Conservation (phyloP, 345 rosid genomes). For the Anastatica hierochuntica region DNA sequence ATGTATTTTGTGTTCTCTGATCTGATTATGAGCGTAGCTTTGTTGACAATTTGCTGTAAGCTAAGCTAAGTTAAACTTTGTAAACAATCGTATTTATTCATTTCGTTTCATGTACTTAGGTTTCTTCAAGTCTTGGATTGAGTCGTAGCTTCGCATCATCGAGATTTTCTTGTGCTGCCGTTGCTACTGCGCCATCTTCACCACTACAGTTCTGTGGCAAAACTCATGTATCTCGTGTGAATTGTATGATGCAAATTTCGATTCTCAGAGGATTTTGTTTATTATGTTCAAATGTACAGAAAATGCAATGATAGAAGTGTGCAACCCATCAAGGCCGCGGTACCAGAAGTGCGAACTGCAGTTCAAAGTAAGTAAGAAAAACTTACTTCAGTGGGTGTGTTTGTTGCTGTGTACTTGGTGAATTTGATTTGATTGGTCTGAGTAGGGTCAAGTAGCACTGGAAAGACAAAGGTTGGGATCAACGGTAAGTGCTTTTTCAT, state of each 20-base stretch:
- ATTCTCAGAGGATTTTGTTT: background rate
- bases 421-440: slow-evolving; percentile 21
- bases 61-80: too few relatives aligned
- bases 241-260: background rate
- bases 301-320: slow-evolving; percentile 31
- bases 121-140: slow-evolving; percentile 31
- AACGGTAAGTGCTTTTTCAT: slow-evolving; percentile 59
- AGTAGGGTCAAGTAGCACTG: slow-evolving; percentile 42
- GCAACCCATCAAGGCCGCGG: slow-evolving; percentile 73
- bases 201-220: slow-evolving; percentile 52
- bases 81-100: background rate
- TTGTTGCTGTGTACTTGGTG: slow-evolving; percentile 17
- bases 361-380: slow-evolving; percentile 42
- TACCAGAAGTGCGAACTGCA: slow-evolving; percentile 56
- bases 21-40: background rate
- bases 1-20: background rate
- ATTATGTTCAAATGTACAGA: slow-evolving; percentile 24
- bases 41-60: too few relatives aligned
- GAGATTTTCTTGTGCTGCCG: slow-evolving; percentile 38
- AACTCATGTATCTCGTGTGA: background rate
- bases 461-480: slow-evolving; percentile 77
- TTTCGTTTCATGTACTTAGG: slow-evolving; percentile 22
- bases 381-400: background rate
- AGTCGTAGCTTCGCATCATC: slow-evolving; percentile 28
- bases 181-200: slow-evolving; percentile 30